These are phyloP conservation scores for Fusarium sp. DNA, from an alignment of 2,329 filamentous ascomycete species.

Conservation along the genomic window DNA sequence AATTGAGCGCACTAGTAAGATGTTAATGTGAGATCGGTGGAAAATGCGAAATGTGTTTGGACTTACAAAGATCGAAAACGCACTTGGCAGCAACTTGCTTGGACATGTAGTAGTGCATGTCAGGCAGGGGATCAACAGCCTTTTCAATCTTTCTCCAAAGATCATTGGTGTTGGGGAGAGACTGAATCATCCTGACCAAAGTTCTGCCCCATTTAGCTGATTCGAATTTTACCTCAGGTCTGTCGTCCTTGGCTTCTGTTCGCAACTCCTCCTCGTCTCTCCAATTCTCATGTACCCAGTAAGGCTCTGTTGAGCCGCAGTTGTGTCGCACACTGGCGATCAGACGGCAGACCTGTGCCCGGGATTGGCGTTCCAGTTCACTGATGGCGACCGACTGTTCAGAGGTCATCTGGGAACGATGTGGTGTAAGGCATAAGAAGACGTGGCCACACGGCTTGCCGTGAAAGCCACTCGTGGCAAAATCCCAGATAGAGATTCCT, in stretches of 20 bases:
- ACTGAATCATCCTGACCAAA: slow-evolving; percentile 21
- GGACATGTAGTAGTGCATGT: slow-evolving; percentile 20
- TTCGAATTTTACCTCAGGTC: not conserved
- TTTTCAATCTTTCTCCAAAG: slow-evolving; percentile 4
- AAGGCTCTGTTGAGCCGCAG: not conserved
- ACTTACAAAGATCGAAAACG: slow-evolving; percentile 44
- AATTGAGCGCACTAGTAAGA: slow-evolving; percentile 46
- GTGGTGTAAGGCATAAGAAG: slow-evolving; percentile 47
- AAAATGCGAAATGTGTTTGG: not conserved
- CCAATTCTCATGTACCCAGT: not conserved
- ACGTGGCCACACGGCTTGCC: slow-evolving; percentile 40
- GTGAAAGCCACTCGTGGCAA: slow-evolving; percentile 32
- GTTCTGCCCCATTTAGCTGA: not conserved
- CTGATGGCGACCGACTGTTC: not conserved
- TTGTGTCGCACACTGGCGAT: not conserved
- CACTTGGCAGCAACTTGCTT: slow-evolving; percentile 24
- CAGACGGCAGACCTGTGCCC: not conserved
- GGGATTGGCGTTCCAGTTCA: not conserved
- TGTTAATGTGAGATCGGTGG: slow-evolving; percentile 19
- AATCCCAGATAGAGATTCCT: slow-evolving; percentile 50
- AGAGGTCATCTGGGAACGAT: slow-evolving; percentile 30
- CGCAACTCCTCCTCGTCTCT: not conserved
- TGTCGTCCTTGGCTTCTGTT: not conserved
- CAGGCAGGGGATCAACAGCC: not conserved
- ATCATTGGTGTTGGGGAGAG: slow-evolving; percentile 15